Evolutionary conservation across 805 yeast genomes (phyloP).

Genomic region (Torulaspora gathmanii): DNA sequence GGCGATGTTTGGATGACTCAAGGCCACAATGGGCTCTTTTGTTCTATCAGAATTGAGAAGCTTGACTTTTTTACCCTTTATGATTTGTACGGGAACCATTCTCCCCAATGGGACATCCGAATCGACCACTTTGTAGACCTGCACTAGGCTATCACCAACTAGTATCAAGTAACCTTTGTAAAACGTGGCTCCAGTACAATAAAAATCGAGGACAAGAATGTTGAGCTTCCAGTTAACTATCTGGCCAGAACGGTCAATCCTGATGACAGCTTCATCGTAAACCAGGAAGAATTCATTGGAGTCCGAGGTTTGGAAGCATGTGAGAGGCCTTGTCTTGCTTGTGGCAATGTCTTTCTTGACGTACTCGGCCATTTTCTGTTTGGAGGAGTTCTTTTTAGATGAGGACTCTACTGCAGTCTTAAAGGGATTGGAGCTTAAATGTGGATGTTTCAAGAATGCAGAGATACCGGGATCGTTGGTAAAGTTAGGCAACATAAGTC

Average conservation of each 20-base stretch:
- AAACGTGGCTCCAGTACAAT: slow-evolving; percentile 40
- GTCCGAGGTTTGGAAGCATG: slow-evolving; percentile 57
- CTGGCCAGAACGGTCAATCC: slow-evolving; percentile 55
- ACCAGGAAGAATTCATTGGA: slow-evolving; percentile 54
- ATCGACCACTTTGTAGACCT: slow-evolving; percentile 51
- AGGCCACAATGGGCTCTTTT: slow-evolving; percentile 39
- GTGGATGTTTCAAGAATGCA: slow-evolving; percentile 18
- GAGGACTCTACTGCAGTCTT: slow-evolving; percentile 21
- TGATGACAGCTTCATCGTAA: slow-evolving; percentile 66
- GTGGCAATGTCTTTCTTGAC: slow-evolving; percentile 39
- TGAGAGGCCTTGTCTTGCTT: slow-evolving; percentile 46
- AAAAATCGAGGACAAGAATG: slow-evolving; percentile 41
- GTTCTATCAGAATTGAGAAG: slow-evolving; percentile 38
- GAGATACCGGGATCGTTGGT: slow-evolving; percentile 37
- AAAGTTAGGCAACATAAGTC: slow-evolving; percentile 55
- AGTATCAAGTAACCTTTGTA: slow-evolving; percentile 47
- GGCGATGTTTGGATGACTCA: slow-evolving; percentile 62
- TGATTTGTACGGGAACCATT: slow-evolving; percentile 56
- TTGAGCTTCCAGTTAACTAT: slow-evolving; percentile 41
- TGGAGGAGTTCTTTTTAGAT: slow-evolving; percentile 28
- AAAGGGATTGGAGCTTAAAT: slow-evolving; percentile 21
- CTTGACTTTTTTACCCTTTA: slow-evolving; percentile 63
- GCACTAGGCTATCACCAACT: slow-evolving; percentile 62
- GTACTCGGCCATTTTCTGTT: slow-evolving; percentile 33
- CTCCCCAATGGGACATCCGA: slow-evolving; percentile 26